These are phyloP conservation scores for Dichotomopilus funicola DNA, from an alignment of 2,329 filamentous ascomycete species.

Conservation along the genomic window DNA sequence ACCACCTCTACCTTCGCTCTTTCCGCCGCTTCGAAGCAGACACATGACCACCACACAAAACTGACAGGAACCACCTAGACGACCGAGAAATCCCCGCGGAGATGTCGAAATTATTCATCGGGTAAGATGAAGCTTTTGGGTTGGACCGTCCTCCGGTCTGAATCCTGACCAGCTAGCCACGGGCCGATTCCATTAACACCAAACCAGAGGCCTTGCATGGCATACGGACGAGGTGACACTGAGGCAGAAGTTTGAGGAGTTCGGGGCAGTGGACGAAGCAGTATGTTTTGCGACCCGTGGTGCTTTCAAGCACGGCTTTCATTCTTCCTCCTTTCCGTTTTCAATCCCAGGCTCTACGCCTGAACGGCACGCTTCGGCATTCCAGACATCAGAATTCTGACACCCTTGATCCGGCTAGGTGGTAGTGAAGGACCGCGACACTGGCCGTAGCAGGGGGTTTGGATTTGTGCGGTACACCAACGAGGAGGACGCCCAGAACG, in stretches of 20 bases:
- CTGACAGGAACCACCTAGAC: neutral
- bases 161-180: neutral
- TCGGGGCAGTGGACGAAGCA: constrained; percentile 86
- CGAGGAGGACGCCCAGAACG: constrained; percentile 68
- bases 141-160: neutral
- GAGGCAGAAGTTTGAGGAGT: constrained; percentile 86
- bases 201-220: constrained; percentile 84
- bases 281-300: constrained; percentile 50
- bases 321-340: neutral
- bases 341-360: neutral
- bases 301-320: too few species aligned
- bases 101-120: constrained; percentile 95
- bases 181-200: constrained; percentile 9
- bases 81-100: constrained; percentile 19
- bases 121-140: constrained; percentile 50
- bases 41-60: neutral
- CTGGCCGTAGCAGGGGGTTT: constrained; percentile 92
- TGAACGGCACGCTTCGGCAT: neutral
- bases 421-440: constrained; percentile 96
- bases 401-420: constrained; percentile 50
- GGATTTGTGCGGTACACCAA: constrained; percentile 87
- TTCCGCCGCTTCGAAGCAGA: neutral
- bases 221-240: constrained; percentile 88
- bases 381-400: neutral
- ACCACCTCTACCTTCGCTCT: too few species aligned